These are phyloP conservation scores for Nannochloropsis salina DNA, from an alignment of 108 stramenopile species.

Conservation along the genomic window DNA sequence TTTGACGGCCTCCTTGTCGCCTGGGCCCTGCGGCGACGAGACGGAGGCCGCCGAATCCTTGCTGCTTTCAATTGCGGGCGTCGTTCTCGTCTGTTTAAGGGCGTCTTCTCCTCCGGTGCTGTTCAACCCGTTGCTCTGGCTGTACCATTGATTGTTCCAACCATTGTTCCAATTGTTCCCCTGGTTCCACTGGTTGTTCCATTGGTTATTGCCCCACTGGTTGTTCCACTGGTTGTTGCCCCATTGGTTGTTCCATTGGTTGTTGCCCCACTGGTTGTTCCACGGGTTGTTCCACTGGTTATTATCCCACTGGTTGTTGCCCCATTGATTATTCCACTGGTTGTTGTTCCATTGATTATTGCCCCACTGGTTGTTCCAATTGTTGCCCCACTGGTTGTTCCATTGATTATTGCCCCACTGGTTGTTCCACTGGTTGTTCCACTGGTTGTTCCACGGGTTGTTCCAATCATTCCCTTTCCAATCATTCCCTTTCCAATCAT, in stretches of 20 bases:
- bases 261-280: neutral
- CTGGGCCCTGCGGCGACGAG: neutral
- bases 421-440: neutral
- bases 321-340: too few species aligned
- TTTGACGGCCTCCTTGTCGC: too few species aligned
- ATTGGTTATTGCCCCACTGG: neutral
- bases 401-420: neutral
- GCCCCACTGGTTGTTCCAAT: too few species aligned
- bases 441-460: neutral
- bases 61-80: too few species aligned
- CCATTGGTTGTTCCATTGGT: neutral
- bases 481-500: neutral
- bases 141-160: neutral
- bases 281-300: too few species aligned
- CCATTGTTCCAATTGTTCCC: neutral
- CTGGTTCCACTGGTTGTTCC: conserved; percentile 7
- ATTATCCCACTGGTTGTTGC: too few species aligned
- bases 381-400: too few species aligned
- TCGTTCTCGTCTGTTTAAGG: too few species aligned
- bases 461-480: neutral
- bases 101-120: too few species aligned
- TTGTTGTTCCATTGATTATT: too few species aligned
- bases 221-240: neutral
- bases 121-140: too few species aligned
- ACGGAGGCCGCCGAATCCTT: too few species aligned